phyloP scores from a whole-genome alignment of 257 asterid species.

The Solanum sejunctum region DNA sequence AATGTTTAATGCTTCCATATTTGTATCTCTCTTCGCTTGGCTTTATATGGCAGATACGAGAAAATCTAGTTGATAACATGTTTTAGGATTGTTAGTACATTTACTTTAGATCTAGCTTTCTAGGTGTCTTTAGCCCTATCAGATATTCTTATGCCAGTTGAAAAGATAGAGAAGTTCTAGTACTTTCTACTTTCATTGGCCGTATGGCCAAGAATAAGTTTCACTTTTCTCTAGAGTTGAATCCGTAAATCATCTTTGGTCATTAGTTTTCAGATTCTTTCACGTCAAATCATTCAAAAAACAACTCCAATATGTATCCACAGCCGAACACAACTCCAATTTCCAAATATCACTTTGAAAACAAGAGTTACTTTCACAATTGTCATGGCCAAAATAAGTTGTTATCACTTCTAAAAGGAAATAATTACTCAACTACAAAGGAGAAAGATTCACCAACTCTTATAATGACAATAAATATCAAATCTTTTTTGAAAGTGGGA shows the following conservation, averaged over 20 bases:
- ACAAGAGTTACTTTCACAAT: neutral
- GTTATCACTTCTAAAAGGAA: neutral
- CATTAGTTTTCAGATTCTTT: too few species aligned
- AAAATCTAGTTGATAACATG: neutral
- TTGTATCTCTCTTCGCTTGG: neutral
- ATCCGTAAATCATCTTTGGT: too few species aligned
- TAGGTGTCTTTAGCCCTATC: neutral
- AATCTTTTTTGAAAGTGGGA: neutral
- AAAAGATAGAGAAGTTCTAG: neutral
- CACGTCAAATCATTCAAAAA: too few species aligned
- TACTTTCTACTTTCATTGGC: neutral
- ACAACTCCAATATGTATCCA: too few species aligned
- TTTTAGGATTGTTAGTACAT: neutral
- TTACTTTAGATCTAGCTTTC: neutral
- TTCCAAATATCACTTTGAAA: neutral
- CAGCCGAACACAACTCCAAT: neutral
- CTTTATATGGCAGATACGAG: neutral
- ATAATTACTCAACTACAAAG: neutral
- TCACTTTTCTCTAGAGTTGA: too few species aligned
- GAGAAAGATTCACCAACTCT: neutral
- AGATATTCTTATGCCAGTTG: neutral
- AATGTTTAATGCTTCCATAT: neutral
- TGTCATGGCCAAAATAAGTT: neutral
- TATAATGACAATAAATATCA: neutral
- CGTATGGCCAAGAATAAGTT: too few species aligned